Base-by-base conservation (phyloP, 176 grass and related monocot species). In the Luzula sylvatica region DNA sequence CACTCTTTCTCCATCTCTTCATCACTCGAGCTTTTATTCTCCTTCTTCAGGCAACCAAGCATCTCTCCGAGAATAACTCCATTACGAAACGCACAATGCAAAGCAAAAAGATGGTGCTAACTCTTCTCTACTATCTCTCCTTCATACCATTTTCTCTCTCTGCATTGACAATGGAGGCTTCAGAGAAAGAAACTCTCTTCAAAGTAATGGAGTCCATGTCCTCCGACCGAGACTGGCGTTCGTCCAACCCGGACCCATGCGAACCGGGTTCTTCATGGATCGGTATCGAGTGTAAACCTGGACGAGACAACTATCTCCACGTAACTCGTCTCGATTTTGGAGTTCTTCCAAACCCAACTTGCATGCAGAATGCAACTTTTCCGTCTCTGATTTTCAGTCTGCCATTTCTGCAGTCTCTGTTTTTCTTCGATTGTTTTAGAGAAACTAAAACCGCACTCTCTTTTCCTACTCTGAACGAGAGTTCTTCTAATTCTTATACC, bases 281-380 rank as follows among this genome's bases (percentile, higher is more conserved):
- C 8, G 85, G 92, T 16, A 87, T 96, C 24, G 81, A 96, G 53
- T 96, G 85, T 81, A 96, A 89, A 63, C 75, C 77, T 39, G 70
- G 18, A 22, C 26, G 49, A 26, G 58, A 46, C 44, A 38, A 11
- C 35, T 57, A 46, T 16, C 22, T 89, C 51, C 81, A 86, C 58
- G 85, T 96, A 42, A 96, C 85, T n/a, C 65, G 92, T 60, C 75
- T 98, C 38, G 92, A 89, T 72, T 98, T 98, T 27, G 92, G 92
- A 20, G 66, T 68, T 23, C 57, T 75, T 46, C 81, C 81, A 39
- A 98, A 98, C 68, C 85, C 85, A 5, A 77, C 61, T 42, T 98
- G 92, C 78, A 86, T 68, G 66, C 52, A 62, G 18, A 25, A 64
- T 17, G 81, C 85, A 45, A 38, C 59, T 11, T 98, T 98, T 65